Conservation (phyloP, 1,284 basidiomycete genomes). For the Porogramme epimiltina region DNA sequence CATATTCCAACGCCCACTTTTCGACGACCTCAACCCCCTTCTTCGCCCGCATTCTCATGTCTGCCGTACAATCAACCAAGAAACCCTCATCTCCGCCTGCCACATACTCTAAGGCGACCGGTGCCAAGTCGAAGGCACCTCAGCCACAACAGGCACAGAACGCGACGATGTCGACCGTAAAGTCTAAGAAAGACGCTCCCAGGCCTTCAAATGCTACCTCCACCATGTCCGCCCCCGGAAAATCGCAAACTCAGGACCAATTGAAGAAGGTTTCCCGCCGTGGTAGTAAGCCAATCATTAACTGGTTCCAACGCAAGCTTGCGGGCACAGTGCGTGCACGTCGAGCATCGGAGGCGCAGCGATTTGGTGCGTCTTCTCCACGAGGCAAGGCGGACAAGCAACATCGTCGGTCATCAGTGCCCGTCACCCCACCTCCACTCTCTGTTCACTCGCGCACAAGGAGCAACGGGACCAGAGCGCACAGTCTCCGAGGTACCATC, state of each 20-base stretch:
- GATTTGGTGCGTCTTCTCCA: slow-evolving; percentile 22
- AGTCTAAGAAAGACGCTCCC: slow-evolving; percentile 26
- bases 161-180: slow-evolving; percentile 13
- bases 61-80: slow-evolving; percentile 15
- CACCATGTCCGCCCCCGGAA: slow-evolving; percentile 12
- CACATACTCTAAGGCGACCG: slow-evolving; percentile 6
- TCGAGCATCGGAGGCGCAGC: slow-evolving; percentile 39
- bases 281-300: slow-evolving; percentile 85
- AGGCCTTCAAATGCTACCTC: slow-evolving; percentile 15
- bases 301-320: slow-evolving; percentile 90
- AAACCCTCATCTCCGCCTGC: slow-evolving; percentile 6
- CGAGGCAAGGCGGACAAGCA: slow-evolving; percentile 29
- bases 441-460: slow-evolving; percentile 17
- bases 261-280: slow-evolving; percentile 60
- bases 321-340: slow-evolving; percentile 62
- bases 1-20: not conserved
- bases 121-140: slow-evolving; percentile 9
- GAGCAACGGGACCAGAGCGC: slow-evolving; percentile 16
- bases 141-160: slow-evolving; percentile 7
- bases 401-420: slow-evolving; percentile 29
- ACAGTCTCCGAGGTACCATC: slow-evolving; percentile 40
- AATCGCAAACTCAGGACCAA: slow-evolving; percentile 21
- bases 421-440: slow-evolving; percentile 25
- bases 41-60: slow-evolving; percentile 13
- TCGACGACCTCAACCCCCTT: not conserved